Conservation (phyloP, 164 flowering plant species). For the Brasenia schreberi region DNA sequence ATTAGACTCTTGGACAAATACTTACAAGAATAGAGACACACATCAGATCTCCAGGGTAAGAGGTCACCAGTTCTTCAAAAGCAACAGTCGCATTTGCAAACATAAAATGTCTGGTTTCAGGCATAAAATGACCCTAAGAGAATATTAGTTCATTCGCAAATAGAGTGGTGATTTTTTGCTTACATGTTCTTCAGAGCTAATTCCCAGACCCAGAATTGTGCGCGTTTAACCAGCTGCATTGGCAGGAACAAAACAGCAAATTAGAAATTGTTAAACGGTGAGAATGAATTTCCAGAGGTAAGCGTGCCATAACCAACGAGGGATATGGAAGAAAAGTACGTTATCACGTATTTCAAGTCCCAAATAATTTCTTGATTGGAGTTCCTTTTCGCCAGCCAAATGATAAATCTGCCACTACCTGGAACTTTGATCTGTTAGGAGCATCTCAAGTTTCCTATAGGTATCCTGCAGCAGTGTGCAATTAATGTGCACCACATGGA, state of each 20-base stretch:
- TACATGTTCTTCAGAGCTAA: conserved; percentile 63
- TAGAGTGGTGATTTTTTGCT: conserved; percentile 9
- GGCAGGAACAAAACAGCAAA: neutral
- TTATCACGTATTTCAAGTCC: conserved; percentile 85
- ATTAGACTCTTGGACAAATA: neutral
- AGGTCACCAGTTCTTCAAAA: conserved; percentile 52
- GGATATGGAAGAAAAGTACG: conserved; percentile 24
- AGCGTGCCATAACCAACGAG: neutral
- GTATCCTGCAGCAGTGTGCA: too few species aligned
- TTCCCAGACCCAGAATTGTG: conserved; percentile 69
- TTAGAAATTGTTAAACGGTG: neutral
- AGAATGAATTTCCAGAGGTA: neutral
- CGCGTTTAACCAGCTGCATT: conserved; percentile 72
- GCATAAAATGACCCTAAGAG: neutral
- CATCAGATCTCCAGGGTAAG: conserved; percentile 76
- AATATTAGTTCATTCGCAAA: neutral
- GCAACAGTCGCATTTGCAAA: conserved; percentile 79
- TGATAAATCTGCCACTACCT: conserved; percentile 97
- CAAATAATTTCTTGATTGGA: conserved; percentile 53
- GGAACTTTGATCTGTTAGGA: conserved; percentile 7
- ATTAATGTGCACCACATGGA: too few species aligned
- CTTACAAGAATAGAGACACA: conserved; percentile 78
- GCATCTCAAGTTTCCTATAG: too few species aligned
- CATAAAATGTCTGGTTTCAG: conserved; percentile 60
- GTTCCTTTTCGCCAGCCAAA: conserved; percentile 80